A percentile compares a stretch with the other conserved stretches of the same genome.
Evolutionary conservation across 2,329 filamentous ascomycete species (phyloP).

Genomic region (Fusarium sp.): DNA sequence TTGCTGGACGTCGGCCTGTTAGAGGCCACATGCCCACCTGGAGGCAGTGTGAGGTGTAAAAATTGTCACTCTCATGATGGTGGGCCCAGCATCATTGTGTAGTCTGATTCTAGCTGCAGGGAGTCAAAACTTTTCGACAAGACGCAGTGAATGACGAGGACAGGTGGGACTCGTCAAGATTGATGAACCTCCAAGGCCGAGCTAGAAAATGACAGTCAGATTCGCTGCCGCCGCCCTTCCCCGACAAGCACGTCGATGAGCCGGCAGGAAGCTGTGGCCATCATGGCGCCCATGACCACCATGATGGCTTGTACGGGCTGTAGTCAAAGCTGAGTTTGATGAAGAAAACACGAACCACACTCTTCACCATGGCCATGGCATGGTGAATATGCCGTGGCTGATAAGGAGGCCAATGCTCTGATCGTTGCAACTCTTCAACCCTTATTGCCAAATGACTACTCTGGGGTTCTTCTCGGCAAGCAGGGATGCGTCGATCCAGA

Average conservation of each 20-base stretch:
- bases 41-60: background rate
- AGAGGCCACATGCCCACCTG: background rate
- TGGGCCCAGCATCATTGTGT: slow-evolving; percentile 1
- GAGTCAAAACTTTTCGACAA: slow-evolving; percentile 2
- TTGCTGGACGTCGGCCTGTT: background rate
- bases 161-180: slow-evolving; percentile 3
- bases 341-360: background rate
- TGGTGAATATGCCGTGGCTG: slow-evolving; percentile 1
- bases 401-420: slow-evolving; percentile 10
- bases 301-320: slow-evolving; percentile 1
- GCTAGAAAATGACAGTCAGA: background rate
- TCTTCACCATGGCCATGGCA: background rate
- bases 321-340: slow-evolving; percentile 13
- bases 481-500: slow-evolving; percentile 23
- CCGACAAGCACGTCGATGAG: slow-evolving; percentile 3
- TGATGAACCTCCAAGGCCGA: background rate
- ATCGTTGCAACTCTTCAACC: slow-evolving; percentile 9
- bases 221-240: slow-evolving; percentile 1
- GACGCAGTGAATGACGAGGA: background rate
- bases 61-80: slow-evolving; percentile 1
- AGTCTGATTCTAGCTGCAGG: background rate
- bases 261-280: background rate
- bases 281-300: background rate
- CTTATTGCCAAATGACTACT: slow-evolving; percentile 10
- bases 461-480: slow-evolving; percentile 10